phyloP scores from a whole-genome alignment of 2,329 filamentous ascomycete genomes.

The Aaosphaeria pasadenensis region DNA sequence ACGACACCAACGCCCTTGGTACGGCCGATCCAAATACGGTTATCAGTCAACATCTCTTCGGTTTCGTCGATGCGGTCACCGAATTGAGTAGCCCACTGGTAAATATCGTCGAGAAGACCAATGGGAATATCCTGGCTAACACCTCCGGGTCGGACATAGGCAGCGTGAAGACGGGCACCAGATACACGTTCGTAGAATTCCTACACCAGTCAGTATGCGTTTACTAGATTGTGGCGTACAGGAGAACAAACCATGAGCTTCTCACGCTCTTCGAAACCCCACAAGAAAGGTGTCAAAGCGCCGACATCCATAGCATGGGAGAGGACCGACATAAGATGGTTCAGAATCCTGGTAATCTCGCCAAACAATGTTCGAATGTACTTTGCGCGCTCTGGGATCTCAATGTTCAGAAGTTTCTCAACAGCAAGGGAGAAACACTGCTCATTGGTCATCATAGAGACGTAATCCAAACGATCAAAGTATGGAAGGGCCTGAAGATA shows the following conservation, averaged over 20 bases:
- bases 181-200: slow-evolving; percentile 99
- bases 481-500: slow-evolving; percentile 98
- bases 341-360: slow-evolving; percentile 89
- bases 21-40: slow-evolving; percentile 97
- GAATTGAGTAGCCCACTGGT: slow-evolving; percentile 99
- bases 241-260: slow-evolving; percentile 84
- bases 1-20: slow-evolving; percentile 91
- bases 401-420: slow-evolving; percentile 96
- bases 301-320: slow-evolving; percentile 99
- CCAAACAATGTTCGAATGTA: slow-evolving; percentile 95
- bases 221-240: not conserved
- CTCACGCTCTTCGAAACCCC: slow-evolving; percentile 99
- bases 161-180: slow-evolving; percentile 92
- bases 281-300: slow-evolving; percentile 95
- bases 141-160: slow-evolving; percentile 94
- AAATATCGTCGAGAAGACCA: slow-evolving; percentile 95
- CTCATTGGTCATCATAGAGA: slow-evolving; percentile 99
- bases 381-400: slow-evolving; percentile 93
- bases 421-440: slow-evolving; percentile 94
- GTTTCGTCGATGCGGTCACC: slow-evolving; percentile 98
- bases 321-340: slow-evolving; percentile 96
- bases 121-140: slow-evolving; percentile 93
- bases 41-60: slow-evolving; percentile 97
- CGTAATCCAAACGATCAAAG: slow-evolving; percentile 98
- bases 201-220: slow-evolving; percentile 46